Evolutionary conservation across 176 grass and related monocot species (phyloP).

Genomic region (Bonia amplexicaulis): DNA sequence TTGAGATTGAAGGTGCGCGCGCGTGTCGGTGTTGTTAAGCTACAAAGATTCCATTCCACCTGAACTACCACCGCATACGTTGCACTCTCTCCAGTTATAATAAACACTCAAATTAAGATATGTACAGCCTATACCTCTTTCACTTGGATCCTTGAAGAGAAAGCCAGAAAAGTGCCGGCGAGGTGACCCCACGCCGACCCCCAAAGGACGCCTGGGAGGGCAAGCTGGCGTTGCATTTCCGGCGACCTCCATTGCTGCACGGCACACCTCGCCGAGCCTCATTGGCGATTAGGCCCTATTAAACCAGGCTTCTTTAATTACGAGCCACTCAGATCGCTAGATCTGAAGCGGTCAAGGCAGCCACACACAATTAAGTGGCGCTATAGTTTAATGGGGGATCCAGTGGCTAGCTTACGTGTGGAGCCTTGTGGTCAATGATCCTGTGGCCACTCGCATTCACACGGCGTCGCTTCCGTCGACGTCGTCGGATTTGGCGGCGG

Average conservation of each 20-base stretch:
- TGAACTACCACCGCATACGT: slow-evolving; percentile 10
- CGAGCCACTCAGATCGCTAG: slow-evolving; percentile 14
- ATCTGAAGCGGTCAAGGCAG: background rate
- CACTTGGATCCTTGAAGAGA: background rate
- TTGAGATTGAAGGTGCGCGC: background rate
- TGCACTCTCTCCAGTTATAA: background rate
- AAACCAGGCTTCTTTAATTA: background rate
- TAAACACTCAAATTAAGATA: slow-evolving; percentile 18
- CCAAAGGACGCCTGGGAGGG: background rate
- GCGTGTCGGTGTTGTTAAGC: slow-evolving; percentile 5
- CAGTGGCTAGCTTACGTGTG: background rate
- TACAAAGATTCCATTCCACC: slow-evolving; percentile 27
- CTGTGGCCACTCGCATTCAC: background rate
- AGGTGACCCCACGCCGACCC: slow-evolving; percentile 2
- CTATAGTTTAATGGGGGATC: background rate
- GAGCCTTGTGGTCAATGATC: background rate
- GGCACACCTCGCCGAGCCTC: slow-evolving; percentile 3
- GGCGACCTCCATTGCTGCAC: background rate
- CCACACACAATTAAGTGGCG: background rate
- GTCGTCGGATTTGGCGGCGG: background rate
- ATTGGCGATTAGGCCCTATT: background rate
- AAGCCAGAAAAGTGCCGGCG: background rate
- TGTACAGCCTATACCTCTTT: slow-evolving; percentile 25
- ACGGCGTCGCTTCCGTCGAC: slow-evolving; percentile 26
- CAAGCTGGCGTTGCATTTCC: background rate